These are phyloP conservation scores for Lecanosticta acicola DNA, from an alignment of 2,329 filamentous ascomycete species.

Conservation along the genomic window DNA sequence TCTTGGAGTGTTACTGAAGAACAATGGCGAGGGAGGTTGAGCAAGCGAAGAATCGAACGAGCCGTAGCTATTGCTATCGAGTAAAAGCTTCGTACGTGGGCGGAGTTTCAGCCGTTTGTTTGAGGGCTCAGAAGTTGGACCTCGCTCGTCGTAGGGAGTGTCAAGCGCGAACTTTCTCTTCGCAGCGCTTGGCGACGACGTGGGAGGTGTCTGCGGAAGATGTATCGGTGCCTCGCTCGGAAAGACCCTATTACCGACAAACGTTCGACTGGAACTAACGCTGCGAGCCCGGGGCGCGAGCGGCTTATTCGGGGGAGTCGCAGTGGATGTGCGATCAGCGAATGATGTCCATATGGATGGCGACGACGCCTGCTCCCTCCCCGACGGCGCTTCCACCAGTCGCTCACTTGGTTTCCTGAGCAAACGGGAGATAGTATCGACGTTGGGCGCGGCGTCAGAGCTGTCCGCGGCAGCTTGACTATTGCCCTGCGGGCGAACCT, in stretches of 20 bases:
- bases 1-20: slow-evolving; percentile 46
- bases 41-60: slow-evolving; percentile 7
- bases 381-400: neutral
- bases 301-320: neutral
- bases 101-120: slow-evolving; percentile 19
- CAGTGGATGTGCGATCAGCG: slow-evolving; percentile 7
- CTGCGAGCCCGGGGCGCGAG: neutral
- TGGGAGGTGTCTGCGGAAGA: slow-evolving; percentile 2
- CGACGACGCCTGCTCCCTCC: neutral
- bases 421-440: neutral
- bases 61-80: slow-evolving; percentile 32
- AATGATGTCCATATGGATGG: slow-evolving; percentile 21
- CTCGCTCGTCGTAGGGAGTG: slow-evolving; percentile 3
- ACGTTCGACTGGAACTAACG: neutral
- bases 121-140: slow-evolving; percentile 12
- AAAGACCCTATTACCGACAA: neutral
- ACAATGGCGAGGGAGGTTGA: slow-evolving; percentile 43
- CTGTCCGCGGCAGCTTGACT: no score
- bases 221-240: neutral
- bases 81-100: slow-evolving; percentile 18
- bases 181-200: slow-evolving; percentile 5
- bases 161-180: slow-evolving; percentile 17
- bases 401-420: neutral
- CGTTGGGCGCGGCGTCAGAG: no score
- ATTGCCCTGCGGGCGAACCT: neutral